These are phyloP conservation scores for Candida sp. DNA, from an alignment of 1,139 yeast species.

Conservation along the genomic window DNA sequence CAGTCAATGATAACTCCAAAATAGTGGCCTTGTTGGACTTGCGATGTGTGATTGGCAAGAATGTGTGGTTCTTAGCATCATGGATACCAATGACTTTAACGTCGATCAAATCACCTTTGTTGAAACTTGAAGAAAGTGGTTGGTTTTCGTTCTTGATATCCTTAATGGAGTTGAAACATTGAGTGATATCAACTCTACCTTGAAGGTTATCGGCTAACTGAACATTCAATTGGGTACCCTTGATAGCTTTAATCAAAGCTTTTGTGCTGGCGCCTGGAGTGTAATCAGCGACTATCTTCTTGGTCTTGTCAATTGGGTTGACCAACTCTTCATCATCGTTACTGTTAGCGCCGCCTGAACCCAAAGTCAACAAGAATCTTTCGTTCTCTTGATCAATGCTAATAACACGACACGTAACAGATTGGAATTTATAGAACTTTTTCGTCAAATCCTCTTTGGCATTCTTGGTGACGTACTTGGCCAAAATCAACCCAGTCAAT, in stretches of 20 bases:
- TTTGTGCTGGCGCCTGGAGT: conserved; percentile 64
- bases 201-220: conserved; percentile 77
- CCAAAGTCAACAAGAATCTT: conserved; percentile 70
- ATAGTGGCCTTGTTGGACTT: conserved; percentile 56
- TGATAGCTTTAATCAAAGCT: conserved; percentile 65
- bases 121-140: conserved; percentile 62
- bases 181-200: conserved; percentile 82
- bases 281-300: conserved; percentile 54
- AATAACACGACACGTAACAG: conserved; percentile 67
- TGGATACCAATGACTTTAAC: conserved; percentile 81
- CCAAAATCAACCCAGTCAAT: conserved; percentile 83
- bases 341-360: conserved; percentile 18
- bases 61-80: conserved; percentile 72
- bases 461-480: conserved; percentile 68
- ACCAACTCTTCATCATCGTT: conserved; percentile 30
- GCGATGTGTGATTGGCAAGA: conserved; percentile 70
- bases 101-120: conserved; percentile 58
- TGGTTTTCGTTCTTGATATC: conserved; percentile 61
- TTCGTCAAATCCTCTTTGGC: conserved; percentile 60
- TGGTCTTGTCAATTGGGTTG: conserved; percentile 65
- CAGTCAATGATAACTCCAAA: conserved; percentile 67
- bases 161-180: conserved; percentile 58
- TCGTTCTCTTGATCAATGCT: conserved; percentile 69
- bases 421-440: conserved; percentile 65
- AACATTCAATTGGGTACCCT: conserved; percentile 77